Conservation (phyloP, 495 filamentous ascomycete species). For the Monascus purpureus region DNA sequence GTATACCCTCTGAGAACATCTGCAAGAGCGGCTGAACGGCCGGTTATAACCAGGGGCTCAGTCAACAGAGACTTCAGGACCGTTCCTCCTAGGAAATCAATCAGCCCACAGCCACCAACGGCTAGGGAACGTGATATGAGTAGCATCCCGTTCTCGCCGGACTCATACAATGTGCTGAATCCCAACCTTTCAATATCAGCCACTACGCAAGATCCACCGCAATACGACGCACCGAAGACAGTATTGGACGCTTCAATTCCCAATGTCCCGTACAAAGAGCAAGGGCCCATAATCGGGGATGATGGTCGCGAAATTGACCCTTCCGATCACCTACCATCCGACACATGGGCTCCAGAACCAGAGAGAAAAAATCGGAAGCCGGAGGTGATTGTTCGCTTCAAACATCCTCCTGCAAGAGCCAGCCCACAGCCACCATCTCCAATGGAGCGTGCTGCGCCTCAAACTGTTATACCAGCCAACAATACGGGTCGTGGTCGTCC, state of each 20-base stretch:
- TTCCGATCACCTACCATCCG: constrained; percentile 80
- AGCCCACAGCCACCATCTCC: constrained; percentile 10
- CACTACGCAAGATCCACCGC: constrained; percentile 16
- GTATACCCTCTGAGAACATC: constrained; percentile 25
- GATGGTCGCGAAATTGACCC: constrained; percentile 84
- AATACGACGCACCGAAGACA: constrained; percentile 31
- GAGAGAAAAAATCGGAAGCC: constrained; percentile 57
- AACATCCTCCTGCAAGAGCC: constrained; percentile 18
- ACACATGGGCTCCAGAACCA: constrained; percentile 88
- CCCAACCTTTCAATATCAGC: constrained; percentile 23
- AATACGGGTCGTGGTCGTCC: not conserved
- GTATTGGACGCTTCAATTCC: constrained; percentile 24
- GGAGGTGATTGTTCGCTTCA: constrained; percentile 39
- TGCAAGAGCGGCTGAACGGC: constrained; percentile 21
- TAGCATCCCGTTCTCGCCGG: constrained; percentile 72
- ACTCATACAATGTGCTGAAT: constrained; percentile 48
- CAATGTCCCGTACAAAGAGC: constrained; percentile 17
- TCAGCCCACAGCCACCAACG: constrained; percentile 56
- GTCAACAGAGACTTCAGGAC: constrained; percentile 50
- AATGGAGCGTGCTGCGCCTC: constrained; percentile 9
- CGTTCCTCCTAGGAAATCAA: constrained; percentile 53
- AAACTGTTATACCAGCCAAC: constrained; percentile 3
- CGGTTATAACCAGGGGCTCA: constrained; percentile 18
- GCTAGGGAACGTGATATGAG: constrained; percentile 39
- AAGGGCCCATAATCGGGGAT: constrained; percentile 57